Conservation (phyloP, 192 early-diverging fungal species). For the Backusella morwellensis region DNA sequence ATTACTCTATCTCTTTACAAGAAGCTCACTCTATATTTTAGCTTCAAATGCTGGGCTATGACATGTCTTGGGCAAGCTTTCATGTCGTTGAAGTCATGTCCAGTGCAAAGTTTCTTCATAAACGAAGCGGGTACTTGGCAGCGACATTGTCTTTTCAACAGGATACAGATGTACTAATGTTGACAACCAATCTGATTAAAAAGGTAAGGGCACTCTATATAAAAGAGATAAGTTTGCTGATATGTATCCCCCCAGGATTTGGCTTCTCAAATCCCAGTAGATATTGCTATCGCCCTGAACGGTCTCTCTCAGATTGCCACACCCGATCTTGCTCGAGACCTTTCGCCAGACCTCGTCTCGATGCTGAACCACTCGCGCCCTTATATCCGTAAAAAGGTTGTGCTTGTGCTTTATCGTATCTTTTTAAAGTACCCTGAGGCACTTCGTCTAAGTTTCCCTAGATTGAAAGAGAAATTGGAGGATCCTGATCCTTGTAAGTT, state of each 20-base stretch:
- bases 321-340: constrained; percentile 84
- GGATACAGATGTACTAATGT: constrained; percentile 95
- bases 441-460: constrained; percentile 73
- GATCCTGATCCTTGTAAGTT: constrained; percentile 85
- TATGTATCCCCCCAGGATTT: constrained; percentile 55
- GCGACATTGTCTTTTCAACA: constrained; percentile 87
- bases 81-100: constrained; percentile 98
- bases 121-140: constrained; percentile 90
- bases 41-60: constrained; percentile 97
- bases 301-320: constrained; percentile 92
- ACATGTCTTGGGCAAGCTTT: constrained; percentile 96
- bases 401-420: constrained; percentile 84
- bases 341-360: constrained; percentile 80
- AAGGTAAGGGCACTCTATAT: constrained; percentile 57
- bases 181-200: constrained; percentile 94
- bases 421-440: constrained; percentile 92
- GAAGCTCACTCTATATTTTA: constrained; percentile 32
- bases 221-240: too few species aligned
- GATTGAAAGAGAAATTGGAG: constrained; percentile 84
- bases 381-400: constrained; percentile 90
- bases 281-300: constrained; percentile 89
- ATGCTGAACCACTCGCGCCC: constrained; percentile 93
- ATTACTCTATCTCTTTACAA: background rate
- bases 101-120: constrained; percentile 78
- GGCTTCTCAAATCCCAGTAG: constrained; percentile 75